phyloP scores from a whole-genome alignment of 805 yeast species.

The Cephaloascus albidus region DNA sequence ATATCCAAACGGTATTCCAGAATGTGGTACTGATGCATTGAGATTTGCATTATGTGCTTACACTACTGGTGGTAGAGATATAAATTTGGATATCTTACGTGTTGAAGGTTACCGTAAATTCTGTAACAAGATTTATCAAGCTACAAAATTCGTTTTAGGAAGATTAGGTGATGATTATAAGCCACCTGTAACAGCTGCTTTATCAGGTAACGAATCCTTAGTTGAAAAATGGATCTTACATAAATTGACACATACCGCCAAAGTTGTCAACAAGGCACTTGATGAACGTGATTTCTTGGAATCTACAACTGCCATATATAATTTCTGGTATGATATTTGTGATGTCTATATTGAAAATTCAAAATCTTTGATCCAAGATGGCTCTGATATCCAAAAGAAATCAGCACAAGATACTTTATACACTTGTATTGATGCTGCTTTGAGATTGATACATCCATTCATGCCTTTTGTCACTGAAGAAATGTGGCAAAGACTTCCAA shows the following conservation, averaged over 20 bases:
- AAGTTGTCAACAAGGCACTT: slow-evolving; percentile 51
- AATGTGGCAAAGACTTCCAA: slow-evolving; percentile 98
- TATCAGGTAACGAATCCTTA: slow-evolving; percentile 75
- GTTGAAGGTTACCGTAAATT: slow-evolving; percentile 99
- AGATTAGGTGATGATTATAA: slow-evolving; percentile 81
- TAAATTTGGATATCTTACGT: slow-evolving; percentile 89
- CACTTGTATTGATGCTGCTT: slow-evolving; percentile 86
- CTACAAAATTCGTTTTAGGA: slow-evolving; percentile 92
- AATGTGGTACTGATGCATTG: slow-evolving; percentile 98
- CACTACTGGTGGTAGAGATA: slow-evolving; percentile 98
- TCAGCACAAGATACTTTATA: slow-evolving; percentile 93
- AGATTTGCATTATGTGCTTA: slow-evolving; percentile 97
- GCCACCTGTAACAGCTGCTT: slow-evolving; percentile 52
- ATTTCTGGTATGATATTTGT: slow-evolving; percentile 94
- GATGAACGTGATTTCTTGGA: slow-evolving; percentile 86
- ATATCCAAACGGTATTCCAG: slow-evolving; percentile 96
- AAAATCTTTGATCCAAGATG: slow-evolving; percentile 85
- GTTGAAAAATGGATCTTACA: slow-evolving; percentile 97
- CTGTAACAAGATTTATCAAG: slow-evolving; percentile 99
- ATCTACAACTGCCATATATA: slow-evolving; percentile 79
- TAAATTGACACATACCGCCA: slow-evolving; percentile 65
- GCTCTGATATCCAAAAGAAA: slow-evolving; percentile 71
- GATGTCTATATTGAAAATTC: slow-evolving; percentile 98
- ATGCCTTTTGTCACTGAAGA: slow-evolving; percentile 98
- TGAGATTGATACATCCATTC: slow-evolving; percentile 91